These are phyloP conservation scores for Russula foetens DNA, from an alignment of 768 basidiomycete genomes.

Conservation along the genomic window DNA sequence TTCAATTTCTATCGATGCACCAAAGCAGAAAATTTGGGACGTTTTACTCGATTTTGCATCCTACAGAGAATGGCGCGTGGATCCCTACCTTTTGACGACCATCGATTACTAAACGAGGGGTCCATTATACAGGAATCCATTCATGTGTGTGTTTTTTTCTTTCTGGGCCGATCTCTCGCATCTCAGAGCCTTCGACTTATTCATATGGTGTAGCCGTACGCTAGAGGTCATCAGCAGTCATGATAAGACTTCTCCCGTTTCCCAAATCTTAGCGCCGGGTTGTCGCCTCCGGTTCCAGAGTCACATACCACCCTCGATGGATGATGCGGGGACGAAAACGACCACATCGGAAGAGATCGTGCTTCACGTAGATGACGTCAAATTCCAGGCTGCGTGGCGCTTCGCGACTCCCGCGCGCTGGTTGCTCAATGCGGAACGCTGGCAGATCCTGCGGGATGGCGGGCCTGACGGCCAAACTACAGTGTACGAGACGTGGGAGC, in stretches of 20 bases:
- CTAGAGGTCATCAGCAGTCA: background rate
- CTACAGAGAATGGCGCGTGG: slow-evolving; percentile 3
- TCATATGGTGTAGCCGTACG: background rate
- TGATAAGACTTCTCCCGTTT: no score
- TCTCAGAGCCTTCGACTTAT: background rate
- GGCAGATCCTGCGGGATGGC: slow-evolving; percentile 1
- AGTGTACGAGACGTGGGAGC: slow-evolving; percentile 11
- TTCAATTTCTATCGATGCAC: slow-evolving; percentile 4
- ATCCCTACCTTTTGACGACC: background rate
- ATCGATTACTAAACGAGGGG: background rate
- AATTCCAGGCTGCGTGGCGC: slow-evolving; percentile 8
- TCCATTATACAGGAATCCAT: slow-evolving; percentile 1
- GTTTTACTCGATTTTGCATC: slow-evolving; percentile 7
- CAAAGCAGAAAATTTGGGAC: slow-evolving; percentile 8
- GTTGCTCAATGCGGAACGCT: slow-evolving; percentile 10
- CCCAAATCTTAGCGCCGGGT: background rate
- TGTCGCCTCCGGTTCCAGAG: background rate
- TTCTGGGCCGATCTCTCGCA: background rate
- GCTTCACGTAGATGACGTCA: background rate
- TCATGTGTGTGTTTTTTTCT: background rate
- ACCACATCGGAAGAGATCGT: slow-evolving; percentile 2
- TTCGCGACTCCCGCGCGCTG: slow-evolving; percentile 5
- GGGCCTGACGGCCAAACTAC: background rate
- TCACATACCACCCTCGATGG: slow-evolving; percentile 5
- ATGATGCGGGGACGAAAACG: background rate